phyloP scores from a whole-genome alignment of 2,329 filamentous ascomycete species.

The Pseudogymnoascus sp. region DNA sequence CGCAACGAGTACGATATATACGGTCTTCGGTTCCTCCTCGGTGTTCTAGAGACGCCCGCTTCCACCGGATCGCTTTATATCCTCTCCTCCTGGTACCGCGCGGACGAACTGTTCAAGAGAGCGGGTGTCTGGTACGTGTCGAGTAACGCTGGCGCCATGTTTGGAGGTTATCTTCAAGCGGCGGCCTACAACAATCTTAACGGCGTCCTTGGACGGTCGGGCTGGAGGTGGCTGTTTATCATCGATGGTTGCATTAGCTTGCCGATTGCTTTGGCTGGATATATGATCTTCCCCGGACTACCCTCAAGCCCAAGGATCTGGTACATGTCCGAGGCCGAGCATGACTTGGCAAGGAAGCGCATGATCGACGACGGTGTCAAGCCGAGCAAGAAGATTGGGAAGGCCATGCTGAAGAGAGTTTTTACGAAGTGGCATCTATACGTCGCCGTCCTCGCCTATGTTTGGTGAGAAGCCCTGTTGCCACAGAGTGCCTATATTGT shows the following conservation, averaged over 20 bases:
- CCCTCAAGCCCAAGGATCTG: slow-evolving; percentile 19
- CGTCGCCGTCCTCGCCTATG: slow-evolving; percentile 19
- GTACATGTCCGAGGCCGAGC: slow-evolving; percentile 19
- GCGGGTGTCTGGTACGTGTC: background rate
- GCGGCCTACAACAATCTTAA: slow-evolving; percentile 22
- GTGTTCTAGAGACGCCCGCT: background rate
- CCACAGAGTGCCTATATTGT: background rate
- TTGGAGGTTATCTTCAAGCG: slow-evolving; percentile 19
- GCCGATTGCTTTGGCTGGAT: slow-evolving; percentile 25
- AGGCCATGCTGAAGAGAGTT: slow-evolving; percentile 22
- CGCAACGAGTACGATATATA: slow-evolving; percentile 9
- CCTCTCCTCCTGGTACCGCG: slow-evolving; percentile 12
- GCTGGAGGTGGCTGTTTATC: slow-evolving; percentile 26
- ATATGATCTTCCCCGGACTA: slow-evolving; percentile 17
- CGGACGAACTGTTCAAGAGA: background rate
- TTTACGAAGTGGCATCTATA: slow-evolving; percentile 28
- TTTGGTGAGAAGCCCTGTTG: slow-evolving; percentile 17
- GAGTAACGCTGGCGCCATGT: slow-evolving; percentile 3
- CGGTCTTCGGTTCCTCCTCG: slow-evolving; percentile 9
- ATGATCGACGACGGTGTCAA: slow-evolving; percentile 17
- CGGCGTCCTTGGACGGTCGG: slow-evolving; percentile 19
- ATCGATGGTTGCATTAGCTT: slow-evolving; percentile 24
- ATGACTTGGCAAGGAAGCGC: slow-evolving; percentile 17
- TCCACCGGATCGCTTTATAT: slow-evolving; percentile 9
- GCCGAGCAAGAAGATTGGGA: slow-evolving; percentile 16